Percentiles rank a stretch among this genome's conserved stretches.
These are phyloP conservation scores for Pseudocercospora pini-densiflorae DNA, from an alignment of 2,329 filamentous ascomycete species.

Conservation along the genomic window DNA sequence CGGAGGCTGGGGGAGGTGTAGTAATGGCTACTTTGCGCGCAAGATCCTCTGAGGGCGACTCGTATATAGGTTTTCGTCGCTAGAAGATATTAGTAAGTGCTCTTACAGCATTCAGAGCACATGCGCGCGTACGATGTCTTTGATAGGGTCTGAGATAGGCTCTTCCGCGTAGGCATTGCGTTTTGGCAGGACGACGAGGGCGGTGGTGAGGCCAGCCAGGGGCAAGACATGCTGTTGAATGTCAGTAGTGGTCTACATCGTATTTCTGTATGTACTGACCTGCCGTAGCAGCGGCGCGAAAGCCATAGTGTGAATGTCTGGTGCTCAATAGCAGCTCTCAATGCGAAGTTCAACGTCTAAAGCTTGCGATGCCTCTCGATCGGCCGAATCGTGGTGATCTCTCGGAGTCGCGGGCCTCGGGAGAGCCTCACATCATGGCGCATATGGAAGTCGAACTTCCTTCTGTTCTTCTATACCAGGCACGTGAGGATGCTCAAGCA, in stretches of 20 bases:
- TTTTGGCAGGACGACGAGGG: conserved; percentile 53
- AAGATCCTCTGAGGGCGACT: conserved; percentile 51
- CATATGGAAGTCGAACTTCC: conserved; percentile 16
- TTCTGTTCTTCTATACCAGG: conserved; percentile 6
- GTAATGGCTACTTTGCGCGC: conserved; percentile 45
- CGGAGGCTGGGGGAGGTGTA: conserved; percentile 43
- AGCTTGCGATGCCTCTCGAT: neutral
- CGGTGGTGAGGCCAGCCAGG: conserved; percentile 52
- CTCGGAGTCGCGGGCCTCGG: conserved; percentile 11
- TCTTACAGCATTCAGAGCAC: neutral
- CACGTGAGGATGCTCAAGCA: conserved; percentile 47
- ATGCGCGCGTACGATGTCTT: conserved; percentile 32
- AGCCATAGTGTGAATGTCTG: conserved; percentile 50
- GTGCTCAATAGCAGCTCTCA: conserved; percentile 25
- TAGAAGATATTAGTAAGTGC: conserved; percentile 21
- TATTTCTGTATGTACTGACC: conserved; percentile 43
- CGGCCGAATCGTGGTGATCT: neutral
- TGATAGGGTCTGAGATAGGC: conserved; percentile 37
- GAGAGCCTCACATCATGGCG: conserved; percentile 7
- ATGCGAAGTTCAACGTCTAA: neutral
- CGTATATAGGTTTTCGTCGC: conserved; percentile 74
- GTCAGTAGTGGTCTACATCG: conserved; percentile 20
- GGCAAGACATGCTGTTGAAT: conserved; percentile 54
- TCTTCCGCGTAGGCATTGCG: conserved; percentile 56
- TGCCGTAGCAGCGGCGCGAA: conserved; percentile 58